phyloP scores from a whole-genome alignment of 179 eudicot genomes.

The Corrigiola litoralis region DNA sequence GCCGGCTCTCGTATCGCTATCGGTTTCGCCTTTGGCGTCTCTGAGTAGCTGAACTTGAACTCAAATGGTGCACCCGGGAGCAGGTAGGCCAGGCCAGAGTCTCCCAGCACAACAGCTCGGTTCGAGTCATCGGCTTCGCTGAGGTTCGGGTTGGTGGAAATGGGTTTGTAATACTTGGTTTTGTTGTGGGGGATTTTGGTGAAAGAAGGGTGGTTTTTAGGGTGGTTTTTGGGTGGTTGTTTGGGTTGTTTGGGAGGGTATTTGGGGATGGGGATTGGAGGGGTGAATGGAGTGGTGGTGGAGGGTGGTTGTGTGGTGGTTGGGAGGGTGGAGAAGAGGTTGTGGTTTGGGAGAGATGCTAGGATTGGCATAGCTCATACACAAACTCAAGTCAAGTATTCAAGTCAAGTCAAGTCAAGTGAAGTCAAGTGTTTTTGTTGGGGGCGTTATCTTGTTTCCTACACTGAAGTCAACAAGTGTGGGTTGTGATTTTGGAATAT shows the following conservation, averaged over 20 bases:
- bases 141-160: conserved; percentile 13
- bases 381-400: too few relatives aligned
- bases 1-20: conserved; percentile 81
- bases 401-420: too few relatives aligned
- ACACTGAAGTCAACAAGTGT: too few relatives aligned
- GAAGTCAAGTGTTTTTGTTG: too few relatives aligned
- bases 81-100: conserved; percentile 69
- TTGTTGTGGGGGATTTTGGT: conserved; percentile 56
- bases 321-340: conserved; percentile 62
- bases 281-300: conserved; percentile 27
- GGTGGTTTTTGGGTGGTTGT: conserved; percentile 27
- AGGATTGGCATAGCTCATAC: conserved; percentile 66
- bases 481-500: too few relatives aligned
- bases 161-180: conserved; percentile 71
- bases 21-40: conserved; percentile 75
- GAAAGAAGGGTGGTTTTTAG: conserved; percentile 30
- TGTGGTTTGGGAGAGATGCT: conserved; percentile 57
- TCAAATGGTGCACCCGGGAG: conserved; percentile 92
- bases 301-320: conserved; percentile 27
- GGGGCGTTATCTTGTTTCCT: too few relatives aligned
- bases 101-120: conserved; percentile 54
- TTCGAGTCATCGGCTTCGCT: conserved; percentile 24
- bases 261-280: conserved; percentile 70
- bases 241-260: conserved; percentile 52
- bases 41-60: conserved; percentile 85